phyloP scores from a whole-genome alignment of 208 protist species.

The Crithidia thermophila region DNA sequence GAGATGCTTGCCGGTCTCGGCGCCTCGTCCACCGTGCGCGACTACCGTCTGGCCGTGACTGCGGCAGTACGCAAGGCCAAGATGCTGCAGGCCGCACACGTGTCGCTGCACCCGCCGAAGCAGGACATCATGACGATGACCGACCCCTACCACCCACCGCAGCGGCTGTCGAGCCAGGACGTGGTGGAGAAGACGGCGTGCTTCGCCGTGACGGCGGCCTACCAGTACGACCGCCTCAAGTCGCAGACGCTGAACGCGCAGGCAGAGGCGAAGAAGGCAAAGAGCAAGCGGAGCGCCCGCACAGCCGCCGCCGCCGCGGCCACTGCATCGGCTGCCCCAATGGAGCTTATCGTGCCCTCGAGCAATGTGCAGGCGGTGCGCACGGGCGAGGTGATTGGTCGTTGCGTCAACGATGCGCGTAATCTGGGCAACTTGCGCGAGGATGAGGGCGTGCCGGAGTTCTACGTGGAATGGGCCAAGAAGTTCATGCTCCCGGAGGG shows the following conservation, averaged over 20 bases:
- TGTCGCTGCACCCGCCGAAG: slow-evolving; percentile 31
- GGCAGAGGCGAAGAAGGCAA: slow-evolving; percentile 3
- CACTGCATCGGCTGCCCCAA: background rate
- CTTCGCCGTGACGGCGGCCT: slow-evolving; percentile 78
- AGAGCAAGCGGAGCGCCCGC: background rate
- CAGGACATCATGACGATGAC: slow-evolving; percentile 31
- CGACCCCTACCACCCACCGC: slow-evolving; percentile 46
- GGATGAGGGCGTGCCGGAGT: slow-evolving; percentile 80
- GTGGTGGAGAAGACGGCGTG: slow-evolving; percentile 71
- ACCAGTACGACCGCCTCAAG: slow-evolving; percentile 71
- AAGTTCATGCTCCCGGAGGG: slow-evolving; percentile 43
- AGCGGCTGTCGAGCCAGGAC: slow-evolving; percentile 37
- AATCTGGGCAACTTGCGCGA: slow-evolving; percentile 85
- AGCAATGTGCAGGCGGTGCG: slow-evolving; percentile 48
- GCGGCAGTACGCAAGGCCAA: slow-evolving; percentile 71
- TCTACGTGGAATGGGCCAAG: slow-evolving; percentile 77
- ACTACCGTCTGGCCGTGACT: slow-evolving; percentile 75
- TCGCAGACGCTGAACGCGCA: slow-evolving; percentile 16
- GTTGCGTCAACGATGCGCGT: slow-evolving; percentile 75
- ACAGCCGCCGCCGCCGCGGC: background rate
- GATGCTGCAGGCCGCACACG: slow-evolving; percentile 21
- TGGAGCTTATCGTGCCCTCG: slow-evolving; percentile 51
- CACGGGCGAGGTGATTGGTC: slow-evolving; percentile 67
- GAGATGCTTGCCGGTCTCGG: slow-evolving; percentile 37
- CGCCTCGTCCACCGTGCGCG: slow-evolving; percentile 39